These are phyloP conservation scores for Auricularia auricula-judae DNA, from an alignment of 768 basidiomycete genomes.

Conservation along the genomic window DNA sequence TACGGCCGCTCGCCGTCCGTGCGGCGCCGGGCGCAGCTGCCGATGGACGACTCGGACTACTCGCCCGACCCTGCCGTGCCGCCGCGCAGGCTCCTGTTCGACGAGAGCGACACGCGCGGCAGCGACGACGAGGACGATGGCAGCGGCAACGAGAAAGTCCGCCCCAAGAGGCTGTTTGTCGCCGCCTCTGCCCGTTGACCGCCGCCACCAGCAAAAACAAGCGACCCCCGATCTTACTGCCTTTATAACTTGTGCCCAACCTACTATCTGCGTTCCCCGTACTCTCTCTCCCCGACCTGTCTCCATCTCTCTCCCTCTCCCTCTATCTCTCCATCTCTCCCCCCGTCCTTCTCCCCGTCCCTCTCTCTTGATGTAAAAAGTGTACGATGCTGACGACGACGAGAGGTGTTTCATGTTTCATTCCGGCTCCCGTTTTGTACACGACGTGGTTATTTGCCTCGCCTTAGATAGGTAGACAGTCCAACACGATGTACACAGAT, in stretches of 20 bases:
- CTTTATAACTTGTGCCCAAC: too few species aligned
- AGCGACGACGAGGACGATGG: not conserved
- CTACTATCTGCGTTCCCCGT: not conserved
- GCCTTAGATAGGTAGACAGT: too few species aligned
- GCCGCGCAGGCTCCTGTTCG: constrained; percentile 44
- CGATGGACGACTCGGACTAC: constrained; percentile 54
- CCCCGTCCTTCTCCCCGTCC: not conserved
- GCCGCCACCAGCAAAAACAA: too few species aligned
- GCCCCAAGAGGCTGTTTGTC: not conserved
- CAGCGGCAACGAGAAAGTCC: not conserved
- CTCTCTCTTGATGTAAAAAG: not conserved
- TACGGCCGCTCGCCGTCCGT: constrained; percentile 40
- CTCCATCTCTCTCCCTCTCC: not conserved
- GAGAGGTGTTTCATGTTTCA: not conserved
- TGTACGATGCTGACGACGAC: not conserved
- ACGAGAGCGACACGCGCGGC: not conserved
- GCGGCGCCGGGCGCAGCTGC: constrained; percentile 40
- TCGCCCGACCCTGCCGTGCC: constrained; percentile 43
- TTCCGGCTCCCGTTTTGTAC: not conserved
- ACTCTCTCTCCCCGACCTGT: not conserved
- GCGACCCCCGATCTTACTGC: too few species aligned
- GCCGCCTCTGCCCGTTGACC: not conserved
- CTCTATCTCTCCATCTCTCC: not conserved
- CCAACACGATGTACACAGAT: too few species aligned
- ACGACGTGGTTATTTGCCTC: too few species aligned